Base-by-base conservation (phyloP, 306 rosid species). In the Gastrolobium villosum region DNA sequence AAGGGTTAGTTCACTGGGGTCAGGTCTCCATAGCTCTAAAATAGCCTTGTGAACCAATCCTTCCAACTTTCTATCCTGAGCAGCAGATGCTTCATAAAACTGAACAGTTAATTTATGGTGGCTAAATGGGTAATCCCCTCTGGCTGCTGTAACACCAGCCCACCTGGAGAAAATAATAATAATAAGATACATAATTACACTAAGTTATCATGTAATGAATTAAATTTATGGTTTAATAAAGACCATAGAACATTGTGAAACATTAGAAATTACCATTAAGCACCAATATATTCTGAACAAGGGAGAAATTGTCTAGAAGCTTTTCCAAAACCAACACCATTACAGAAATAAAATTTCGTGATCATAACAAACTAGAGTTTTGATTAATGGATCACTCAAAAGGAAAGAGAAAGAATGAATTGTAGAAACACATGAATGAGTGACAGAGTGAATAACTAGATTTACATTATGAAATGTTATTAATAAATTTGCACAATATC, bases 71-170 rank as follows among this genome's bases (percentile, higher is more conserved):
- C 99, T 87, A 79, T 95, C 99, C 89, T 95, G 99, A 61, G 99
- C 98, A 68, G 99, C 97, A 88, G 98, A 82, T 77, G 91, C 92
- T 91, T 95, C 99, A 82, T 93, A 95, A 82, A 95, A 93, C 72
- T 93, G 98, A 79, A 93, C 99, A 61, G 98, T 93, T 85, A 95
- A 90, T 85, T 95, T 95, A 86, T 95, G 99, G 88, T 95, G 99
- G 88, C 99, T 95, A 87, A 95, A 95, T 55, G 99, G 99, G 84
- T 95, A 95, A 83, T 95, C 99, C 68, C 98, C 99, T 86, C 98
- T 88, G 80, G 98, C 98, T 72, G 84, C 90, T 79, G 96, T 90
- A 71, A 95, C 97, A 79, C 96, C 98, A 2, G 93, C 81, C 99
- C 99, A 95, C 88, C 99, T 95, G 94, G 57, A 89, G 44, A 54